Evolutionary conservation across 768 basidiomycete genomes (phyloP).

Genomic region (Pholiota molesta): DNA sequence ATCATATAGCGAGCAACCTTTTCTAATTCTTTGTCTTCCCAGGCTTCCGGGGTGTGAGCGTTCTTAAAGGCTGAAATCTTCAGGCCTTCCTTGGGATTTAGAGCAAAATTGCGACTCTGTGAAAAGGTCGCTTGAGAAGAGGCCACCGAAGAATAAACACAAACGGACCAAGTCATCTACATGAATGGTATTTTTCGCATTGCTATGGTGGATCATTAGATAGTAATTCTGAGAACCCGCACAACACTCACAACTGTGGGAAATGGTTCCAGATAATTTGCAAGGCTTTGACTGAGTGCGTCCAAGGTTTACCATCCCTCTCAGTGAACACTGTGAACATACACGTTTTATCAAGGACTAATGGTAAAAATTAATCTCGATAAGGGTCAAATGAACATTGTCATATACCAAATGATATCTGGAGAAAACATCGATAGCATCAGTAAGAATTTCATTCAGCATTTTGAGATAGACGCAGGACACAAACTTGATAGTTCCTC

Average conservation of each 20-base stretch:
- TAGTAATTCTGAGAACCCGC: neutral
- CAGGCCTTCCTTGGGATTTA: constrained; percentile 83
- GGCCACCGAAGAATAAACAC: neutral
- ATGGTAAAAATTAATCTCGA: neutral
- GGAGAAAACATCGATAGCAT: neutral
- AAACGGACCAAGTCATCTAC: constrained; percentile 74
- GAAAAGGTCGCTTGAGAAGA: constrained; percentile 7
- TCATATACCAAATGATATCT: constrained; percentile 66
- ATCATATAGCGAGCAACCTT: constrained; percentile 68
- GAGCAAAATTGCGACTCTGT: constrained; percentile 82
- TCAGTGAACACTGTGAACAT: constrained; percentile 90
- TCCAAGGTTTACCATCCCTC: constrained; percentile 71
- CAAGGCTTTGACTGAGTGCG: constrained; percentile 80
- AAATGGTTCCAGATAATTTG: constrained; percentile 90
- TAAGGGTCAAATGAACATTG: neutral
- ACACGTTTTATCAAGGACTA: constrained; percentile 82
- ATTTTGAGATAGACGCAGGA: neutral
- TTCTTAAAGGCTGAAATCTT: constrained; percentile 84
- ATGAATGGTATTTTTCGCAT: constrained; percentile 78
- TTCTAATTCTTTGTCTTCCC: constrained; percentile 69
- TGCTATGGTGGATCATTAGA: constrained; percentile 35
- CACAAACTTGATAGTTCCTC: constrained; percentile 66
- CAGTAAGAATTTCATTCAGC: neutral
- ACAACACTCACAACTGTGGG: constrained; percentile 64
- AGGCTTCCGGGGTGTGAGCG: constrained; percentile 65